Percentiles rank a stretch among this genome's conserved stretches.
Conservation (phyloP, 345 rosid genomes). For the Melastoma malabathricum region DNA sequence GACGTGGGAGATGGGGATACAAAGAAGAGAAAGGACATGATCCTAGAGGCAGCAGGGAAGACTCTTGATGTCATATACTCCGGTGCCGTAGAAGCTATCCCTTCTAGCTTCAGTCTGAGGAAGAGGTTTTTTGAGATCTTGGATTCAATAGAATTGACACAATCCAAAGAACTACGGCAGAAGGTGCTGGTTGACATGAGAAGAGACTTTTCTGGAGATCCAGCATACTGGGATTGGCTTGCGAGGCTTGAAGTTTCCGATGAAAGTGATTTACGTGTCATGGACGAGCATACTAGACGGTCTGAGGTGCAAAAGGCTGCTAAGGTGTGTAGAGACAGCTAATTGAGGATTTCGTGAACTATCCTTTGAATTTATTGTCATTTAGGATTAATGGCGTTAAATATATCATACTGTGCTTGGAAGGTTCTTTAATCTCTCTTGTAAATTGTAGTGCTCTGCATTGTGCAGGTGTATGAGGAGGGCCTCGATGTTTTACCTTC, state of each 20-base stretch:
- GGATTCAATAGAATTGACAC: conserved; percentile 53
- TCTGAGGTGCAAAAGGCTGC: conserved; percentile 42
- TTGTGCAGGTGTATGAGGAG: conserved; percentile 73
- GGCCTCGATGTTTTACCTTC: conserved; percentile 45
- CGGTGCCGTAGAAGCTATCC: conserved; percentile 59
- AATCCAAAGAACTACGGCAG: conserved; percentile 44
- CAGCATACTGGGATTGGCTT: conserved; percentile 88
- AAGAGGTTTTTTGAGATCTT: conserved; percentile 58
- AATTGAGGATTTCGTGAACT: too few species aligned
- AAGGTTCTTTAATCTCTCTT: too few species aligned
- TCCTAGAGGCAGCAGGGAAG: conserved; percentile 48
- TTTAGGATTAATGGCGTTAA: too few species aligned
- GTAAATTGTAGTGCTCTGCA: neutral
- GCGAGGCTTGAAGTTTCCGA: conserved; percentile 49
- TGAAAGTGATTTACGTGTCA: conserved; percentile 13
- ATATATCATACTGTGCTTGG: too few species aligned
- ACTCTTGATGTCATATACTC: conserved; percentile 49
- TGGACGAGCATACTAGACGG: conserved; percentile 9
- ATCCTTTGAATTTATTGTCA: too few species aligned
- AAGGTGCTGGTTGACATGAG: conserved; percentile 61
- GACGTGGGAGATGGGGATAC: conserved; percentile 26
- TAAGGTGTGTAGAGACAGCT: conserved; percentile 30
- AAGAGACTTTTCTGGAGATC: conserved; percentile 53
- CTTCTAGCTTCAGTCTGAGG: conserved; percentile 63
- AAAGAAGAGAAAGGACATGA: conserved; percentile 33